Percentiles rank a stretch among this genome's conserved stretches.
Conservation (phyloP, 2,329 filamentous ascomycete genomes). For the Knufia petricola region DNA sequence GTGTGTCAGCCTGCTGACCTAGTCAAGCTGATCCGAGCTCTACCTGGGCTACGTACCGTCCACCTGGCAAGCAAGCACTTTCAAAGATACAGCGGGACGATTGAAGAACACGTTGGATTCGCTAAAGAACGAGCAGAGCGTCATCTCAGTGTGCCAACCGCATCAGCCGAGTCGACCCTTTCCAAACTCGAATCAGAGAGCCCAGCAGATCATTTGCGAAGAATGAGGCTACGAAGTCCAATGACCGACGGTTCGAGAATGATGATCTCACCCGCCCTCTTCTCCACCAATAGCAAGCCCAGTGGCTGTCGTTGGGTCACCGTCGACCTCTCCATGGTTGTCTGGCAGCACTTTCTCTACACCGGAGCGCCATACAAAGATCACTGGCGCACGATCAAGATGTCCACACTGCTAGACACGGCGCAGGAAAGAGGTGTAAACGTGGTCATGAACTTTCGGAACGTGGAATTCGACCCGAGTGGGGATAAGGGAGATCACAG, state of each 20-base stretch:
- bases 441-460: conserved; percentile 6
- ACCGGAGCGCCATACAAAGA: conserved; percentile 5
- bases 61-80: conserved; percentile 6
- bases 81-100: conserved; percentile 5
- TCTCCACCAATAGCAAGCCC: not conserved
- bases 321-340: conserved; percentile 3
- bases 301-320: not conserved
- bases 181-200: not conserved
- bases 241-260: conserved; percentile 7
- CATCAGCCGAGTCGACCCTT: not conserved
- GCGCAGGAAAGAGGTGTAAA: conserved; percentile 2
- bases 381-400: conserved; percentile 5
- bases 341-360: conserved; percentile 9
- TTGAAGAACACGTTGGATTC: conserved; percentile 7
- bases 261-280: conserved; percentile 1
- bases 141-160: not conserved
- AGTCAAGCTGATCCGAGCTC: not conserved
- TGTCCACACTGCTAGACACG: conserved; percentile 1
- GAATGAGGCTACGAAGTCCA: conserved; percentile 4
- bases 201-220: not conserved
- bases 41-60: not conserved
- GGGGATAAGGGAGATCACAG: not conserved
- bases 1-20: conserved; percentile 7
- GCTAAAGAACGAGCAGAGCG: not conserved
- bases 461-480: conserved; percentile 6